Evolutionary conservation across 495 filamentous ascomycete genomes (phyloP).

Genomic region (Parathielavia appendiculata): DNA sequence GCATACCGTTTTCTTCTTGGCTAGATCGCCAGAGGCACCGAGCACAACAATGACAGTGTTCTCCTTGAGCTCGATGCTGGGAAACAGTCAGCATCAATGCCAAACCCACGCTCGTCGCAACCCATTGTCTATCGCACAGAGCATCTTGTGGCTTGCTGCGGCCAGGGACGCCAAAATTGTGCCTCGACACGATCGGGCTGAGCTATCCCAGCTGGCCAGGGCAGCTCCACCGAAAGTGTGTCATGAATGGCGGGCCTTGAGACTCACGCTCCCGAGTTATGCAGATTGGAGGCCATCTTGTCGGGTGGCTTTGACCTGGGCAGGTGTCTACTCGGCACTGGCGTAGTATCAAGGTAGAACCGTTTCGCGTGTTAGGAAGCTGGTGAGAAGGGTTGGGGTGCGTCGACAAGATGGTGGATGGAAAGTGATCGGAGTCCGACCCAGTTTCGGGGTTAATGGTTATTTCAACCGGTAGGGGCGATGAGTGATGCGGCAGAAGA

Average conservation of each 20-base stretch:
- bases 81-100: conserved; percentile 5
- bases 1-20: conserved; percentile 98
- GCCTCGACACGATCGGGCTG: conserved; percentile 2
- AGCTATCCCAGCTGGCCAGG: conserved; percentile 16
- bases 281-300: conserved; percentile 41
- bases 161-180: conserved; percentile 4
- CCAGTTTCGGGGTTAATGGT: conserved; percentile 33
- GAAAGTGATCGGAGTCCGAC: conserved; percentile 24
- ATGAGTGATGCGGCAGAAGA: conserved; percentile 27
- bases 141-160: neutral
- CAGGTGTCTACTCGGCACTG: neutral
- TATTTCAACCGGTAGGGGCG: conserved; percentile 30
- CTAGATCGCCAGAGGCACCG: conserved; percentile 93
- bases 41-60: conserved; percentile 97
- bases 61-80: conserved; percentile 85
- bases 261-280: conserved; percentile 37
- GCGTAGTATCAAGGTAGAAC: neutral
- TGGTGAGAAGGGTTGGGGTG: conserved; percentile 16
- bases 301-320: conserved; percentile 18
- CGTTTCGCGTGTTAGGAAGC: neutral
- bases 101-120: neutral
- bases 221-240: conserved; percentile 22
- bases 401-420: conserved; percentile 20
- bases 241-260: conserved; percentile 36
- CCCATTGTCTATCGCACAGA: neutral